Evolutionary conservation across 306 rosid species (phyloP), one percentile per base, ranked within the genome.

Genomic region (Erythrophleum fordii): DNA sequence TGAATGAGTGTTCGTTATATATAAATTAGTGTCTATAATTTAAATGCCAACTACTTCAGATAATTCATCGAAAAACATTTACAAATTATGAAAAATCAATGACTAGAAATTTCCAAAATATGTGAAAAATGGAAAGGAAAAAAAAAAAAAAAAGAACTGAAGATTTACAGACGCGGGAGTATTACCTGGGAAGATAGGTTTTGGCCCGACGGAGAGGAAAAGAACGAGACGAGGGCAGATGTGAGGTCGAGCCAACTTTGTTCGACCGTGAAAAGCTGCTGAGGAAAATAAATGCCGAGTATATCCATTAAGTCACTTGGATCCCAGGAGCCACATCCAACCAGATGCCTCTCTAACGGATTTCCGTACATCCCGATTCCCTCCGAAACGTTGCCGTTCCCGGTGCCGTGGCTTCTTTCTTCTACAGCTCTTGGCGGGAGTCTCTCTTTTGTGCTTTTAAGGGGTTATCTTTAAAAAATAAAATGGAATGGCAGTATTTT

Each of bases 201-300:
- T 65, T 84, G 83, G 20, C 92, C 93, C 0, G 77, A 31, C 0
- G 85, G 80, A 26, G 96, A 87, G 22, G 91, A 89, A 70, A 93
- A 88, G 87, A 93, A 91, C 78, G 73, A 55, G 66, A 83, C 2
- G 85, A 95, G 94, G 77, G 86, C 81, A 46, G 88, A 78, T 5
- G 83, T 78, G 91, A 95, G 93, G 53, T 79, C 78, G 77, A 88
- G 81, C 85, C 88, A 90, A 69, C 84, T 76, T n/a, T 90, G 85
- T 53, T 95, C 94, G 74, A 90, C 76, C 9, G 90, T 82, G 88
- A 85, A 87, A 7, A 87, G 85, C 77, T 88, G 87, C 18, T 72
- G 87, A 45, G 98, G 92, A 62, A 95, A 93, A 87, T 95, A 95
- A 48, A 72, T 41, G 17, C 26, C 75, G 42, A 87, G 42, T 16